Evolutionary conservation across 2,329 filamentous ascomycete genomes (phyloP).

Genomic region (Hypoxylon sp.): DNA sequence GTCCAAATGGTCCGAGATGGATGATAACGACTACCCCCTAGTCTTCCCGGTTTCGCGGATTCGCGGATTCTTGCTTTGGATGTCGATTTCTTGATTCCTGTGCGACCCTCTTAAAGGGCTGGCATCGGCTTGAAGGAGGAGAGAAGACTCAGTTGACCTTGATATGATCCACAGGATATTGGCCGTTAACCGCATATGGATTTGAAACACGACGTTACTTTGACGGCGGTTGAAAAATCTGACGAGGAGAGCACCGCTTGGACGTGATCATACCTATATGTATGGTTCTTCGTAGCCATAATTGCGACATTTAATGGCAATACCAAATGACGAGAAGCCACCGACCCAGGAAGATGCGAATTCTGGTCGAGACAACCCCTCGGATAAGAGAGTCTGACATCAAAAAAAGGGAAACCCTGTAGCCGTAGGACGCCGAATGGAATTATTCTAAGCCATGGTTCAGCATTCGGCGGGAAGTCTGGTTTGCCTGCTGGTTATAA

Average conservation of each 20-base stretch:
- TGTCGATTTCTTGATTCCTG: not conserved
- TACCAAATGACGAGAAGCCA: conserved; percentile 36
- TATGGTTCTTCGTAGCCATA: conserved; percentile 24
- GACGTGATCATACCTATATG: conserved; percentile 23
- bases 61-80: conserved; percentile 18
- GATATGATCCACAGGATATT: conserved; percentile 6
- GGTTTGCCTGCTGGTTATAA: conserved; percentile 28
- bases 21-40: conserved; percentile 21
- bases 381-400: conserved; percentile 38
- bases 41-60: conserved; percentile 23
- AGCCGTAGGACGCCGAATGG: conserved; percentile 6
- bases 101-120: not conserved
- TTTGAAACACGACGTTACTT: conserved; percentile 39
- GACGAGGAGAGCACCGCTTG: conserved; percentile 28
- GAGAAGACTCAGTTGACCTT: not conserved
- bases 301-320: conserved; percentile 32
- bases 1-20: conserved; percentile 31
- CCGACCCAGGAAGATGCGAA: conserved; percentile 31
- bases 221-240: conserved; percentile 21
- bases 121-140: not conserved
- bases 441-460: conserved; percentile 21
- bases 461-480: conserved; percentile 14
- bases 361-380: conserved; percentile 40
- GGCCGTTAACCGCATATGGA: conserved; percentile 17
- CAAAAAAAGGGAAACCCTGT: conserved; percentile 27